phyloP scores from a whole-genome alignment of 257 asterid species.

The Solanum rostratum region DNA sequence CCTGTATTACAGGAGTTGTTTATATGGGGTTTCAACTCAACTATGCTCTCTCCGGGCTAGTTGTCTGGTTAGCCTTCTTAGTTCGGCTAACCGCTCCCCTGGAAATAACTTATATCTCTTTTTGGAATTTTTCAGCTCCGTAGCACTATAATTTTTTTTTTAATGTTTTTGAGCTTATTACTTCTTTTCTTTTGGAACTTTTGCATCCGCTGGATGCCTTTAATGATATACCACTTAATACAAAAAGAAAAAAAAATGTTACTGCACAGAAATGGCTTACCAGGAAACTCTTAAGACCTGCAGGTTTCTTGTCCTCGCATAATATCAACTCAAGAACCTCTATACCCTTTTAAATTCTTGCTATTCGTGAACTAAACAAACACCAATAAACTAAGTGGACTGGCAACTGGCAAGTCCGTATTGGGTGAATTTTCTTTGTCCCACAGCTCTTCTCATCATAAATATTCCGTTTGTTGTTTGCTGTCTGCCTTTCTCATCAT shows the following conservation, averaged over 20 bases:
- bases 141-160: neutral
- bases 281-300: neutral
- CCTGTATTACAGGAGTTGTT: neutral
- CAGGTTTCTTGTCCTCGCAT: neutral
- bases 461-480: neutral
- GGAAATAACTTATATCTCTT: neutral
- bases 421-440: neutral
- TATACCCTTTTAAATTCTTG: neutral
- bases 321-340: neutral
- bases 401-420: neutral
- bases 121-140: neutral
- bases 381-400: neutral
- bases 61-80: neutral
- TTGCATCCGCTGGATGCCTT: neutral
- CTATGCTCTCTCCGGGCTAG: neutral
- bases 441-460: neutral
- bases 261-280: neutral
- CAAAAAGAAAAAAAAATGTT: neutral
- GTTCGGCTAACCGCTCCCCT: neutral
- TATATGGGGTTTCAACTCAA: neutral
- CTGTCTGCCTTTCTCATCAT: neutral
- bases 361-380: neutral
- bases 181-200: neutral
- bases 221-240: neutral
- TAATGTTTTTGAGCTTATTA: neutral